Evolutionary conservation across 1,139 yeast species (phyloP).

Genomic region (Lodderomyces orthopsilosis): DNA sequence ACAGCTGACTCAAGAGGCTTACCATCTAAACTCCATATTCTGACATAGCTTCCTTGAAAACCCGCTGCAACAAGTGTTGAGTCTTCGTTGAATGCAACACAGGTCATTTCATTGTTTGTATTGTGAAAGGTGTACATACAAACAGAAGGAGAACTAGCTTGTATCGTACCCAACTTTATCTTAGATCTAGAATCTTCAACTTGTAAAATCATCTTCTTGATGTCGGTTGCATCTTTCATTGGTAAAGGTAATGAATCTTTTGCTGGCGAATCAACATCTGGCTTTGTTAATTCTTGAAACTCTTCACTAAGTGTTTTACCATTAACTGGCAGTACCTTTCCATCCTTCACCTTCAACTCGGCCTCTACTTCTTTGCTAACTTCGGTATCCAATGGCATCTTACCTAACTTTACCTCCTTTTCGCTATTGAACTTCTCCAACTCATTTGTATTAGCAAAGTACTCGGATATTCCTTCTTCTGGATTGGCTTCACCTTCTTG

Average conservation of each 20-base stretch:
- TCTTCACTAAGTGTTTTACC: conserved; percentile 48
- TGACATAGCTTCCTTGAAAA: conserved; percentile 85
- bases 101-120: conserved; percentile 82
- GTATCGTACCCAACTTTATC: conserved; percentile 58
- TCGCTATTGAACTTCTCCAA: conserved; percentile 64
- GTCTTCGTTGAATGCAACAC: conserved; percentile 83
- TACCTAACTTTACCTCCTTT: conserved; percentile 77
- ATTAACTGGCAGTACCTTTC: conserved; percentile 36
- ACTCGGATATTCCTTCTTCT: conserved; percentile 65
- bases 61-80: conserved; percentile 90
- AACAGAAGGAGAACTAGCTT: conserved; percentile 86
- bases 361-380: conserved; percentile 81
- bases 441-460: conserved; percentile 46
- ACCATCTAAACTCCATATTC: conserved; percentile 91
- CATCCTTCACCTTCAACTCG: conserved; percentile 77
- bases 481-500: conserved; percentile 51
- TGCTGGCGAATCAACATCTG: conserved; percentile 66
- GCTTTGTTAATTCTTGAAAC: conserved; percentile 47
- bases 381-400: conserved; percentile 81
- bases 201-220: conserved; percentile 71
- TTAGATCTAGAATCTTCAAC: conserved; percentile 82
- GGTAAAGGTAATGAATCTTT: conserved; percentile 83
- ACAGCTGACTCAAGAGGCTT: conserved; percentile 69
- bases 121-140: conserved; percentile 99
- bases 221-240: conserved; percentile 71